phyloP scores from a whole-genome alignment of 2,329 filamentous ascomycete species.

The Colletotrichum neosansevieriae region DNA sequence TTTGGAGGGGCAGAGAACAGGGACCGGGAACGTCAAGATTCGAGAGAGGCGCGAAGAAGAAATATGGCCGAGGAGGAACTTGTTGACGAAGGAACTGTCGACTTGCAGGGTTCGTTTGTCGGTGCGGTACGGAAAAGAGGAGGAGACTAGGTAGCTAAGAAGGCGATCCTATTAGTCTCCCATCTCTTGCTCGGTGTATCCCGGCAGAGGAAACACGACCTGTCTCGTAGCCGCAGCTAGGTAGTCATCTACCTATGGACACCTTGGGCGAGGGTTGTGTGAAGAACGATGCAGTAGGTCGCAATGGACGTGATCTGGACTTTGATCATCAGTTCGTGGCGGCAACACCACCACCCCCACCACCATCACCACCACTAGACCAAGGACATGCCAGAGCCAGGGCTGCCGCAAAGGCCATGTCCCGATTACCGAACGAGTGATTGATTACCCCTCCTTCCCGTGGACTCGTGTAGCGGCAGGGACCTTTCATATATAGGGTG shows the following conservation, averaged over 20 bases:
- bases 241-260: neutral
- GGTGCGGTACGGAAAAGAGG: neutral
- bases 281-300: constrained; percentile 1
- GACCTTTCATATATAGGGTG: constrained; percentile 22
- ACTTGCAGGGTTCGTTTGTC: neutral
- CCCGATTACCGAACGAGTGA: constrained; percentile 1
- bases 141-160: neutral
- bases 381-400: neutral
- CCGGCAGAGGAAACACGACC: constrained; percentile 5
- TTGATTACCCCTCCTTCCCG: constrained; percentile 7
- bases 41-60: constrained; percentile 21
- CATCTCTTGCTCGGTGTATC: constrained; percentile 1
- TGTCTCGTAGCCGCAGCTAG: constrained; percentile 5
- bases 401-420: constrained; percentile 4
- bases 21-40: constrained; percentile 10
- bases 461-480: constrained; percentile 12
- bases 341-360: constrained; percentile 12
- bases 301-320: constrained; percentile 2
- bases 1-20: neutral
- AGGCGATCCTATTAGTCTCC: constrained; percentile 7
- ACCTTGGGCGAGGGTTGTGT: neutral
- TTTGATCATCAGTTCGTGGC: constrained; percentile 9
- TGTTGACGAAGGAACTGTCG: neutral
- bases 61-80: constrained; percentile 14
- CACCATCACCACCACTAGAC: neutral